Evolutionary conservation across 768 basidiomycete genomes (phyloP).

Genomic region (Cyclocybe cylindracea): DNA sequence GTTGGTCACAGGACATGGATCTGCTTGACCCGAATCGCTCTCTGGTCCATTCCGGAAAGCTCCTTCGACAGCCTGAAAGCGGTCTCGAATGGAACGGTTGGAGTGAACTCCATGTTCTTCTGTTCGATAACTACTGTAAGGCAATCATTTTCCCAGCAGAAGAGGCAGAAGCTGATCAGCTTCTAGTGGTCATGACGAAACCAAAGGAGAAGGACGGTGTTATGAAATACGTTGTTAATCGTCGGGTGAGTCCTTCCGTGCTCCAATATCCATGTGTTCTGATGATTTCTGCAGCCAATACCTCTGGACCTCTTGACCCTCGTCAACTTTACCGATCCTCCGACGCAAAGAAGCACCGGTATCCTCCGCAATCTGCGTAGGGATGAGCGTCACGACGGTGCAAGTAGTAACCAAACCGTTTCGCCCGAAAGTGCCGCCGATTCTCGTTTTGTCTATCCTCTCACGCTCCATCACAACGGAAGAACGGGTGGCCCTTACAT

Average conservation of each 20-base stretch:
- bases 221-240: slow-evolving; percentile 77
- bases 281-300: slow-evolving; percentile 63
- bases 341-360: slow-evolving; percentile 74
- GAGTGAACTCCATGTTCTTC: slow-evolving; percentile 85
- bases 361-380: slow-evolving; percentile 66
- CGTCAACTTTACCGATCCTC: slow-evolving; percentile 78
- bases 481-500: slow-evolving; percentile 85
- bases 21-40: slow-evolving; percentile 81
- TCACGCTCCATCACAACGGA: slow-evolving; percentile 88
- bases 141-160: slow-evolving; percentile 4
- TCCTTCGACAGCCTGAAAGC: slow-evolving; percentile 86
- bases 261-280: slow-evolving; percentile 7
- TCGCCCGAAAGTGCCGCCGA: slow-evolving; percentile 51
- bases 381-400: slow-evolving; percentile 31
- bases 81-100: slow-evolving; percentile 89
- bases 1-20: slow-evolving; percentile 72
- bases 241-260: slow-evolving; percentile 54
- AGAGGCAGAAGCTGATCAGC: slow-evolving; percentile 9
- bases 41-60: slow-evolving; percentile 79
- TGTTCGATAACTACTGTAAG: slow-evolving; percentile 96
- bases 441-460: slow-evolving; percentile 80
- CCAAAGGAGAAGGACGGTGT: slow-evolving; percentile 75
- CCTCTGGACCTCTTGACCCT: slow-evolving; percentile 89
- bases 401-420: slow-evolving; percentile 15
- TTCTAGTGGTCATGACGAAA: slow-evolving; percentile 88